Base-by-base conservation (phyloP, 2,329 filamentous ascomycete species). In the Paradendryphiella salina region DNA sequence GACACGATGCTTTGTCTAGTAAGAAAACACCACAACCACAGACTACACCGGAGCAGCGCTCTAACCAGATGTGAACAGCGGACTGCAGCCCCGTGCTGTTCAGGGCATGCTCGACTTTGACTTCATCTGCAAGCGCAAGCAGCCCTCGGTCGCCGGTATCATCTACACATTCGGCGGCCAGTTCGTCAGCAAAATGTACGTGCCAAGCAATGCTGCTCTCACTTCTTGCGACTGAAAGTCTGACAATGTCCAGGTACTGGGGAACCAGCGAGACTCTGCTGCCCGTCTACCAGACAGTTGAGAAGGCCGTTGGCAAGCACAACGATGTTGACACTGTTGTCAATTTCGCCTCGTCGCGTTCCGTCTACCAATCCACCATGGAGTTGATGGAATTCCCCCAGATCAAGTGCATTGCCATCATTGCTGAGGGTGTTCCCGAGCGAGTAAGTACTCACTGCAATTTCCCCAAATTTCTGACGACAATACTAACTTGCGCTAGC, bases 81-180 rank as follows among this genome's bases (percentile, higher is more conserved):
- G 94, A 77, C 90, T 99, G 74, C 94, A 99, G 82, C 93, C 94
- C 73, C 87, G 92, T 68, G 79, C 79, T 49, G 79, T 81, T 43
- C 79, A 81, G 75, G 79, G 79, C 60, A 81, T 81, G 79, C 89
- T 99, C 75, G 94, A 99, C 79, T 99, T 99, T 77, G 94, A 99
- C 83, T 99, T 97, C 85, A 99, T 99, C 81, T 99, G 94, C 91
- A 97, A 97, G 86, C 90, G 94, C 72, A 84, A 86, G 75, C 95
- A 89, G 54, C 94, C 94, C 61, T 99, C 94, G 52, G 94, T 99
- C 52, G 94, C 94, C 64, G 94, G 92, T 75, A 97, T 99, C 80
- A 97, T 99, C 84, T 99, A 99, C 84, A 96, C 94, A 69, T 99
- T 99, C 74, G 94, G 94, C 76, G 94, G 94, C 66, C 94, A 99